These are phyloP conservation scores for Lodderomyces metapsilosis DNA, from an alignment of 1,139 yeast genomes.

Conservation along the genomic window DNA sequence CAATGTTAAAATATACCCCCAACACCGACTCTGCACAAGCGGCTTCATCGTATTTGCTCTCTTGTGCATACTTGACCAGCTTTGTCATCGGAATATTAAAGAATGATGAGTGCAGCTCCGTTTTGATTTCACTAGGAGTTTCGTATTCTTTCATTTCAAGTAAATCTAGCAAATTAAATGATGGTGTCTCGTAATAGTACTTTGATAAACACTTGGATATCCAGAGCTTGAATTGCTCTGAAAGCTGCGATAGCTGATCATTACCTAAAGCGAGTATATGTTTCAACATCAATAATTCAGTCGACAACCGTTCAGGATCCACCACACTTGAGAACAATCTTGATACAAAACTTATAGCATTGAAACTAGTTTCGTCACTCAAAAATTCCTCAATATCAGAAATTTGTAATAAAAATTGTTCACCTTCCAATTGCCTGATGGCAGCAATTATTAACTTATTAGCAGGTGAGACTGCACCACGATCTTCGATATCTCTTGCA, in stretches of 20 bases:
- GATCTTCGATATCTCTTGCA: slow-evolving; percentile 12
- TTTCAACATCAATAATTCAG: not conserved
- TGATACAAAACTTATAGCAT: not conserved
- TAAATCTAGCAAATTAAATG: not conserved
- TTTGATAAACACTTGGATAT: slow-evolving; percentile 42
- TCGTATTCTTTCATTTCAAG: slow-evolving; percentile 11
- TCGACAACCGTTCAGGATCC: not conserved
- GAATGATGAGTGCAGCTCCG: slow-evolving; percentile 4
- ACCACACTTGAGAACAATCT: not conserved
- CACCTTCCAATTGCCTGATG: slow-evolving; percentile 12
- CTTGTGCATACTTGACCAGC: slow-evolving; percentile 12
- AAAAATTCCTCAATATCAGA: slow-evolving; percentile 21
- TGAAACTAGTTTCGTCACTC: not conserved
- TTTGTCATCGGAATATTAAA: slow-evolving; percentile 17
- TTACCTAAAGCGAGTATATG: not conserved
- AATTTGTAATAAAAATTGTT: slow-evolving; percentile 8
- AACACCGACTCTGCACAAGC: slow-evolving; percentile 37
- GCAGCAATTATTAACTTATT: slow-evolving; percentile 16
- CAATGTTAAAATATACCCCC: slow-evolving; percentile 34
- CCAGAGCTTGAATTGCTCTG: slow-evolving; percentile 34
- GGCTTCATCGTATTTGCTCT: slow-evolving; percentile 10
- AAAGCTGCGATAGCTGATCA: not conserved
- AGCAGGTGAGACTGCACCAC: slow-evolving; percentile 9
- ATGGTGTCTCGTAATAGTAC: slow-evolving; percentile 25
- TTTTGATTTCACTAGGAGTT: slow-evolving; percentile 10